A percentile compares a stretch with the other conserved stretches of the same genome.
Conservation (phyloP, 257 asterid genomes). For the Capsicum chinense region DNA sequence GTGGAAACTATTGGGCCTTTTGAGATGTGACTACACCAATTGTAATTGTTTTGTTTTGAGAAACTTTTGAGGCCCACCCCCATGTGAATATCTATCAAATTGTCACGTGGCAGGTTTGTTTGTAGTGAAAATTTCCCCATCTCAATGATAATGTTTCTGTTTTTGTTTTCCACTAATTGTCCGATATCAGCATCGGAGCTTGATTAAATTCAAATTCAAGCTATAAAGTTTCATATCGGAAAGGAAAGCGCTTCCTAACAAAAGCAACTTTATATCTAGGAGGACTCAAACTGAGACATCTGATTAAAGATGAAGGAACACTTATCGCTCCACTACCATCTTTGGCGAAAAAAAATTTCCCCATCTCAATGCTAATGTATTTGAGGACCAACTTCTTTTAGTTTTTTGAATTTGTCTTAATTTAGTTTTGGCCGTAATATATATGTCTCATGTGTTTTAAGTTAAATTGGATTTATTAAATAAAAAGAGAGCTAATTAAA, state of each 20-base stretch:
- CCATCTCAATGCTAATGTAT: neutral
- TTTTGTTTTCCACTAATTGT: too few species aligned
- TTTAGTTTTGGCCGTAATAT: neutral
- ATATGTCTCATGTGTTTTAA: neutral
- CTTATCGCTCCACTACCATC: too few species aligned
- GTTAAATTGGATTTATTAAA: neutral
- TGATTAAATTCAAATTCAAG: too few species aligned
- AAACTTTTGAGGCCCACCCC: conserved; percentile 38
- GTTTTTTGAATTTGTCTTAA: neutral
- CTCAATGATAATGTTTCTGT: too few species aligned
- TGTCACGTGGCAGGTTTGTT: conserved; percentile 45
- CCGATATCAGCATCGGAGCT: too few species aligned
- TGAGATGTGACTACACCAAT: conserved; percentile 49
- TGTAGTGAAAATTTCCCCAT: neutral
- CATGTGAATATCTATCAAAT: conserved; percentile 48
- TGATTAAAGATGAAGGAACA: too few species aligned
- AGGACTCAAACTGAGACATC: too few species aligned
- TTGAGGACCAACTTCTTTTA: neutral
- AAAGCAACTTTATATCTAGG: too few species aligned
- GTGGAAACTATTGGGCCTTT: conserved; percentile 33
- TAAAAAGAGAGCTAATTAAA: neutral
- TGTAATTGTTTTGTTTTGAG: conserved; percentile 8
- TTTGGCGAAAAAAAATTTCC: too few species aligned
- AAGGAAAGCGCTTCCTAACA: too few species aligned
- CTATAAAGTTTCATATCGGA: too few species aligned